These are phyloP conservation scores for Cryptosporidium xiaoi DNA, from an alignment of 169 alveolate species.

Conservation along the genomic window DNA sequence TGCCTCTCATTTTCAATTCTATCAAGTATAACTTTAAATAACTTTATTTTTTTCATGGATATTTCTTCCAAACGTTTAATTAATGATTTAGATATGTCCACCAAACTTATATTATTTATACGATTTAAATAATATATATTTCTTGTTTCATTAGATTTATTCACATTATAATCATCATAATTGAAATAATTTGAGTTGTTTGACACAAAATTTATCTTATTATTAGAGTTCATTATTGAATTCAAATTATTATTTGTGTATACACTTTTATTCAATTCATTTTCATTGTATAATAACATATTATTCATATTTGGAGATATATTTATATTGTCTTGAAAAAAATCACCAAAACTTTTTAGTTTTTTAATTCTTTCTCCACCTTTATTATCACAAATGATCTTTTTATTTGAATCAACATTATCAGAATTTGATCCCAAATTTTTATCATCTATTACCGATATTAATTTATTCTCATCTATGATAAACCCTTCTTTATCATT, in stretches of 20 bases:
- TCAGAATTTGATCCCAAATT: neutral
- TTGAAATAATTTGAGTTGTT: neutral
- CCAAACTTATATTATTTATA: slow-evolving; percentile 4
- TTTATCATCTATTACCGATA: neutral
- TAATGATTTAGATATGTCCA: slow-evolving; percentile 11
- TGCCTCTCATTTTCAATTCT: slow-evolving; percentile 59
- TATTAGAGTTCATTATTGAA: slow-evolving; percentile 7
- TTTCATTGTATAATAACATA: neutral
- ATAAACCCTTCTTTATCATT: slow-evolving; percentile 2
- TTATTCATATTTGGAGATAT: slow-evolving; percentile 29
- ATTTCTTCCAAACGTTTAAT: slow-evolving; percentile 21
- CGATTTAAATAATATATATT: slow-evolving; percentile 4
- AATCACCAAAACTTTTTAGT: slow-evolving; percentile 53
- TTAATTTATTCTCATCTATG: slow-evolving; percentile 2
- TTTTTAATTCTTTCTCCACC: slow-evolving; percentile 17
- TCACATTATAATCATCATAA: neutral
- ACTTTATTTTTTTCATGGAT: slow-evolving; percentile 5
- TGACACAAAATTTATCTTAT: neutral
- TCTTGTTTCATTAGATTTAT: neutral
- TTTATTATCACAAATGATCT: neutral
- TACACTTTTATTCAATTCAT: neutral
- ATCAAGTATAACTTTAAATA: slow-evolving; percentile 12
- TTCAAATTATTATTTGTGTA: neutral
- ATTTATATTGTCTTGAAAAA: slow-evolving; percentile 44
- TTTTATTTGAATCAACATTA: neutral